Evolutionary conservation across 805 yeast genomes (phyloP), one percentile per base, ranked within the genome.

Genomic region (Candida insectorum): DNA sequence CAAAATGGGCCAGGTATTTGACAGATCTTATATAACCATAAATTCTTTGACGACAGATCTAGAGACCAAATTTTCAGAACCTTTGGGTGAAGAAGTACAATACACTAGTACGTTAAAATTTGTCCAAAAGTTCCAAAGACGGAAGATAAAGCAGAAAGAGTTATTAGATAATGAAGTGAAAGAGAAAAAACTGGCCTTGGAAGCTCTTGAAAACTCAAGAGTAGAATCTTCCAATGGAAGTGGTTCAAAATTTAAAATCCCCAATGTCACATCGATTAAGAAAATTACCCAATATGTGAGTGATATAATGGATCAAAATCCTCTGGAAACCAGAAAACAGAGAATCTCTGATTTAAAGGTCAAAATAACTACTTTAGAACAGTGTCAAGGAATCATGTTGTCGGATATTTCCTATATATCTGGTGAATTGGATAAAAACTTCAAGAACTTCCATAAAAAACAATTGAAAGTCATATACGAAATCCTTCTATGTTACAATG

Each of bases 1-100:
- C 52, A 77, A 79, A 41, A 75, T 87, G 18, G 97, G 97, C 1
- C 88, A 85, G 49, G 82, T 88, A 1, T 79, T 85, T 42, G 97
- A 93, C 55, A 73, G 80, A 24, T 77, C 73, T 28, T 69, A 67
- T 49, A 53, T 76, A 41, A 52, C 77, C n/a, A 61, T 78, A 41
- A 64, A 77, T 46, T 52, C 71, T 1, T 63, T 81, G 8, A 72
- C 77, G 4, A 57, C 66, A 9, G 72, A 73, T 23, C 56, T 81
- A 31, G 76, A 75, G 32, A 69, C 77, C 2, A 75, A 76, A 34
- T 80, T 79, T 46, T 69, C 77, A 6, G 87, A 81, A 50, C 86
- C 86, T 3, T 56, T 81, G 29, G 80, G 80, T 1, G 87, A 81
- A 49, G 74, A 78, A n/a, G 85, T 78, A 2, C 85, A 81, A 48